These are phyloP conservation scores for Cyclocybe cylindracea DNA, from an alignment of 768 basidiomycete species.

Conservation along the genomic window DNA sequence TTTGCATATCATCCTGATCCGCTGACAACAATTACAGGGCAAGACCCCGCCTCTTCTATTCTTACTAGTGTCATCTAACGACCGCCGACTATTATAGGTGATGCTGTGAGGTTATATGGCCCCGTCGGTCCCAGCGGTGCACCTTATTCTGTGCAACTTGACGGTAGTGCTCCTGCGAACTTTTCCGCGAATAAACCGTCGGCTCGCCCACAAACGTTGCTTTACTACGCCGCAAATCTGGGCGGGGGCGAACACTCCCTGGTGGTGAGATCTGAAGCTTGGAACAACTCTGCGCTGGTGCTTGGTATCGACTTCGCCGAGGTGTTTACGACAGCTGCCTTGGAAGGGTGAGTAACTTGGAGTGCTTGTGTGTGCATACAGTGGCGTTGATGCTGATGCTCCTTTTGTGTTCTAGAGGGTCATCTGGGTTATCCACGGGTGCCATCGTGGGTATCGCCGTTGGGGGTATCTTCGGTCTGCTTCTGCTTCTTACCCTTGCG, in stretches of 20 bases:
- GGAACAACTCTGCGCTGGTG: constrained; percentile 9
- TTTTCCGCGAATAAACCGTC: constrained; percentile 19
- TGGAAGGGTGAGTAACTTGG: constrained; percentile 13
- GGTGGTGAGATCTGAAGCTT: constrained; percentile 19
- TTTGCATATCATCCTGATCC: neutral
- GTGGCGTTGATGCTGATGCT: no score
- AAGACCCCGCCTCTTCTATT: neutral
- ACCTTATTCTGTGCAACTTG: constrained; percentile 29
- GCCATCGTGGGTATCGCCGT: constrained; percentile 11
- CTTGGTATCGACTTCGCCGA: constrained; percentile 33
- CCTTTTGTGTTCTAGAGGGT: neutral
- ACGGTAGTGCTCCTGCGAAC: constrained; percentile 17
- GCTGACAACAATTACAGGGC: neutral
- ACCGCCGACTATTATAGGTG: constrained; percentile 12
- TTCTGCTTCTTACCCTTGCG: neutral
- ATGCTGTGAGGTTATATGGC: constrained; percentile 38
- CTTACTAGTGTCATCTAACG: neutral
- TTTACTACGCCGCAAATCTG: constrained; percentile 29
- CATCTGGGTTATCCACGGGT: constrained; percentile 10
- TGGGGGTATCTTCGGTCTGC: neutral
- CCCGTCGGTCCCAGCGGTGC: constrained; percentile 32
- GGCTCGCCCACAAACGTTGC: constrained; percentile 24
- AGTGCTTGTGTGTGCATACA: neutral
- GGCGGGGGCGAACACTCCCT: constrained; percentile 31
- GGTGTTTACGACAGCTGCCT: constrained; percentile 25